Percentiles rank a stretch among this genome's conserved stretches.
Conservation (phyloP, 345 rosid species). For the Populus deltoides region DNA sequence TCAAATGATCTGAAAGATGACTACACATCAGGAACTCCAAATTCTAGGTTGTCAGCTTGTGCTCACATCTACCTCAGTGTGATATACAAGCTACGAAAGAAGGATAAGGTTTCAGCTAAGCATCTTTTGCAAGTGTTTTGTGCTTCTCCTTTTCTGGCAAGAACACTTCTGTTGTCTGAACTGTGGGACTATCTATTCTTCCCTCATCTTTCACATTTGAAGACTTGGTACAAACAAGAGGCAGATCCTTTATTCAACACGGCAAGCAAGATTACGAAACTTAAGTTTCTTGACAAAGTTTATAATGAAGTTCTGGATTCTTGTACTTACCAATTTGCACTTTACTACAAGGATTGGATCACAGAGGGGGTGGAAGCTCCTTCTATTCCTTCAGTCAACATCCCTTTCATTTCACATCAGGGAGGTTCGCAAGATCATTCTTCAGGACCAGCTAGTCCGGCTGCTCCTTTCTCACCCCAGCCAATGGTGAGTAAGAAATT, state of each 20-base stretch:
- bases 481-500: conserved; percentile 57
- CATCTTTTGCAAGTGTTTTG: conserved; percentile 61
- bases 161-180: conserved; percentile 47
- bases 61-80: conserved; percentile 61
- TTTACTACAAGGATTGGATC: conserved; percentile 71
- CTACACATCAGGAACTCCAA: conserved; percentile 42
- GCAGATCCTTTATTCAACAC: conserved; percentile 36
- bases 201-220: conserved; percentile 65
- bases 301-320: conserved; percentile 56
- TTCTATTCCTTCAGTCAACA: conserved; percentile 41
- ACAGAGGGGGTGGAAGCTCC: conserved; percentile 53
- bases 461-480: conserved; percentile 38
- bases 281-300: conserved; percentile 53
- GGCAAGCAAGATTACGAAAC: conserved; percentile 35
- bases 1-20: conserved; percentile 42
- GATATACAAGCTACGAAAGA: conserved; percentile 52
- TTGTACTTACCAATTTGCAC: conserved; percentile 53
- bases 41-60: conserved; percentile 53
- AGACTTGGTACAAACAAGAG: conserved; percentile 55
- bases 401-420: conserved; percentile 40
- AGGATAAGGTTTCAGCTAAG: conserved; percentile 54
- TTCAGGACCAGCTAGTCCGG: conserved; percentile 31
- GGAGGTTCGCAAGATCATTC: conserved; percentile 33
- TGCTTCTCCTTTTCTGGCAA: conserved; percentile 50
- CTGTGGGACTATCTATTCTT: conserved; percentile 57